phyloP scores from a whole-genome alignment of 2,329 filamentous ascomycete genomes.

The Cyphellophora europaea region DNA sequence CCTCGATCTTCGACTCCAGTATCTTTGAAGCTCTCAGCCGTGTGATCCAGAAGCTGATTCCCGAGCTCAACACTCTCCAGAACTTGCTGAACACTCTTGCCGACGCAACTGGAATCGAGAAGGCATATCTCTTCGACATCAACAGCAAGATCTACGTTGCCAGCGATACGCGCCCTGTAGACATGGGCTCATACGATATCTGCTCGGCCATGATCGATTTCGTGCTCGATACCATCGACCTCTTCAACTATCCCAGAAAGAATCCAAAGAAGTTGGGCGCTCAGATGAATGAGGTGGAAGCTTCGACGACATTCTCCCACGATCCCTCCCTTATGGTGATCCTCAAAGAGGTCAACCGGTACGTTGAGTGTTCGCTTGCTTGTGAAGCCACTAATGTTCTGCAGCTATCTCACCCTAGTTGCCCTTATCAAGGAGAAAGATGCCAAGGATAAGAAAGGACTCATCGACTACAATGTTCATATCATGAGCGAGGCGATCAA shows the following conservation, averaged over 20 bases:
- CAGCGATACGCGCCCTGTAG: conserved; percentile 83
- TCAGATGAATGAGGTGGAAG: conserved; percentile 48
- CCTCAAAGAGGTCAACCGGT: conserved; percentile 59
- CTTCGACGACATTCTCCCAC: conserved; percentile 49
- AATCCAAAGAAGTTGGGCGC: conserved; percentile 28
- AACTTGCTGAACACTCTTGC: conserved; percentile 89
- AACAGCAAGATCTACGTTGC: conserved; percentile 98
- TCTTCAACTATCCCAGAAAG: conserved; percentile 60
- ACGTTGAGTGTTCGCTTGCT: too few relatives aligned
- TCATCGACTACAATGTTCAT: conserved; percentile 59
- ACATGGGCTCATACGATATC: conserved; percentile 95
- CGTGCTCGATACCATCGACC: conserved; percentile 91
- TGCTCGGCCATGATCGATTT: conserved; percentile 98
- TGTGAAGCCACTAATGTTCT: too few relatives aligned
- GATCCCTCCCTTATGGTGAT: conserved; percentile 52
- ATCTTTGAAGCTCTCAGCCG: conserved; percentile 98
- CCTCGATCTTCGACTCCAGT: conserved; percentile 95
- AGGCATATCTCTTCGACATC: conserved; percentile 96
- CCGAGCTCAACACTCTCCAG: conserved; percentile 84
- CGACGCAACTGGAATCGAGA: conserved; percentile 89
- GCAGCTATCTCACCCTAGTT: conserved; percentile 53
- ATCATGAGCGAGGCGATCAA: conserved; percentile 54
- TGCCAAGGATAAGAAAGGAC: conserved; percentile 52
- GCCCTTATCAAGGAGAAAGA: conserved; percentile 58
- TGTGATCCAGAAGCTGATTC: conserved; percentile 95